phyloP scores from a whole-genome alignment of 2,329 filamentous ascomycete genomes.

The Lasiodiplodia hormozganensis region DNA sequence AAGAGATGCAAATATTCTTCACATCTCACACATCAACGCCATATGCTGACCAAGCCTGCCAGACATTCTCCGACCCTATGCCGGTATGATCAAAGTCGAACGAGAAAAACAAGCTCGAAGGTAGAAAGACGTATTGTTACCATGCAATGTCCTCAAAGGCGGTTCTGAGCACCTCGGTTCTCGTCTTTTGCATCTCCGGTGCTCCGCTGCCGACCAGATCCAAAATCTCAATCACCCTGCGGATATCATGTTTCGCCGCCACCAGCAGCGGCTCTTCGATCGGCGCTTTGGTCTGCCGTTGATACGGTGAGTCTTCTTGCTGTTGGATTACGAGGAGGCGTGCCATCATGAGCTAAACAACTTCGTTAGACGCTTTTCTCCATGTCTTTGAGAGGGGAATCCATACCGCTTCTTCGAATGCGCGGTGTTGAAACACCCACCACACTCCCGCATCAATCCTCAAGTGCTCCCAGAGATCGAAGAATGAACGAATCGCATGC shows the following conservation, averaged over 20 bases:
- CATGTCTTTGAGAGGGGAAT: not conserved
- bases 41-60: not conserved
- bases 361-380: conserved; percentile 20
- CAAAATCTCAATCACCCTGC: conserved; percentile 54
- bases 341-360: conserved; percentile 46
- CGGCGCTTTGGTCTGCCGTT: conserved; percentile 35
- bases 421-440: conserved; percentile 85
- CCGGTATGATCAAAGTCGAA: not conserved
- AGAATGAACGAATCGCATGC: conserved; percentile 76
- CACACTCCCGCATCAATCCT: conserved; percentile 76
- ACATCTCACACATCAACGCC: not conserved
- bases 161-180: conserved; percentile 54
- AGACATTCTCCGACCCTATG: not conserved
- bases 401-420: conserved; percentile 79
- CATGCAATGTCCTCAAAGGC: conserved; percentile 50
- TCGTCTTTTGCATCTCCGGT: conserved; percentile 57
- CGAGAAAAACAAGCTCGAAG: not conserved
- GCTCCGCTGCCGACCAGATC: conserved; percentile 51
- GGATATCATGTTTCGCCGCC: conserved; percentile 52
- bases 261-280: conserved; percentile 45
- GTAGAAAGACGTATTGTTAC: not conserved
- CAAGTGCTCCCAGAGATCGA: conserved; percentile 73
- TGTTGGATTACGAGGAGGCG: conserved; percentile 47
- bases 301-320: conserved; percentile 38
- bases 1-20: not conserved